Conservation (phyloP, 768 basidiomycete genomes). For the Suillus luteus region DNA sequence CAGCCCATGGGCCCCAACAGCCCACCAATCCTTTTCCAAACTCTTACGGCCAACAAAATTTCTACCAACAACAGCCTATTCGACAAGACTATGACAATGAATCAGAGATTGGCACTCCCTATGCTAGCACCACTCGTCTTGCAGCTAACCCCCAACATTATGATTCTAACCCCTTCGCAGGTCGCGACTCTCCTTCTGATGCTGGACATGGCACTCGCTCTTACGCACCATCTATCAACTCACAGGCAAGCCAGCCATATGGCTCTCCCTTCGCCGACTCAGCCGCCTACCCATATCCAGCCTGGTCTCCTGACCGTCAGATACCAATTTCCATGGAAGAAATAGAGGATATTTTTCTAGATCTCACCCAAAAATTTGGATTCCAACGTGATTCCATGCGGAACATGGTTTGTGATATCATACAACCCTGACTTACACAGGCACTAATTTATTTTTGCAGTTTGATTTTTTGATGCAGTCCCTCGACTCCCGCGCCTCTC, state of each 20-base stretch:
- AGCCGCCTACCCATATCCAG: conserved; percentile 80
- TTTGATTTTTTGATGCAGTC: conserved; percentile 99
- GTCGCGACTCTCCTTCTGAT: conserved; percentile 32
- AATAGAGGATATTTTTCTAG: conserved; percentile 98
- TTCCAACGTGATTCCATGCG: conserved; percentile 97
- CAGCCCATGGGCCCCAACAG: conserved; percentile 42
- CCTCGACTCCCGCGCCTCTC: conserved; percentile 96
- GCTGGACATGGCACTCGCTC: conserved; percentile 38
- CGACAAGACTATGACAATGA: conserved; percentile 47
- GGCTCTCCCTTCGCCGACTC: conserved; percentile 63
- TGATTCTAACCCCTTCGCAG: conserved; percentile 26
- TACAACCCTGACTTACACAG: not conserved
- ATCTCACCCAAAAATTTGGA: conserved; percentile 98
- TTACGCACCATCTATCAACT: conserved; percentile 60
- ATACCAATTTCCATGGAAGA: conserved; percentile 98
- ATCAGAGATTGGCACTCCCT: conserved; percentile 55
- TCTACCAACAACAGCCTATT: conserved; percentile 30
- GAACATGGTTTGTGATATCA: conserved; percentile 68
- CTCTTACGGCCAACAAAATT: conserved; percentile 23
- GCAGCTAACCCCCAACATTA: conserved; percentile 44
- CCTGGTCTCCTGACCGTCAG: conserved; percentile 90
- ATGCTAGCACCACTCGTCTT: conserved; percentile 59
- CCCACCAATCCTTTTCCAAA: conserved; percentile 31
- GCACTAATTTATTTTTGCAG: conserved; percentile 37
- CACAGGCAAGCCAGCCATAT: conserved; percentile 58